Percentiles rank a stretch among this genome's conserved stretches.
Evolutionary conservation across 139 green algal species (phyloP).

Genomic region (Dunaliella sp.): DNA sequence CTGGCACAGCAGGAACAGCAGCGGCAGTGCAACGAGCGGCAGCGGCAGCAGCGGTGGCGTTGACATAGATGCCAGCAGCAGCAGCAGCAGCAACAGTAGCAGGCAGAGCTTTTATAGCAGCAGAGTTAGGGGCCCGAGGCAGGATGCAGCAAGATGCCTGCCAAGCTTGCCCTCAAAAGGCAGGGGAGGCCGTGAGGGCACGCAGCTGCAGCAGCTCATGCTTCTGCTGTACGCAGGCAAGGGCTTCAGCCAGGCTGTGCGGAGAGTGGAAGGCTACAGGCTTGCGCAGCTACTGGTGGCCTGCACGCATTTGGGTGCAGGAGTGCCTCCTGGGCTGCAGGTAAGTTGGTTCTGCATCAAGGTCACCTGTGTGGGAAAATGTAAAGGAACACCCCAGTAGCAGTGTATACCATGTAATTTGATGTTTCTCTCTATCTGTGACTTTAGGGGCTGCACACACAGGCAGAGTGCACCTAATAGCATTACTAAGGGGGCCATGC

Average conservation of each 20-base stretch:
- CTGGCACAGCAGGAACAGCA: too few species aligned
- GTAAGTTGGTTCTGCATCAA: neutral
- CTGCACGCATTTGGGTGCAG: neutral
- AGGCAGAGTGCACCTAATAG: too few species aligned
- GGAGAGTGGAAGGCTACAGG: neutral
- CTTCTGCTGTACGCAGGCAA: neutral
- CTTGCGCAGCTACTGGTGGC: neutral
- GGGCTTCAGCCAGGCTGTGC: neutral
- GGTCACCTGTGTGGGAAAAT: too few species aligned
- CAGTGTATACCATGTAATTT: too few species aligned
- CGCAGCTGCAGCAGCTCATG: neutral
- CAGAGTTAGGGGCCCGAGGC: too few species aligned
- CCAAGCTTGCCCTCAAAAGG: too few species aligned
- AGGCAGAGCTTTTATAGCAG: neutral
- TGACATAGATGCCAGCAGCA: neutral
- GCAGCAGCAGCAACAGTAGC: neutral
- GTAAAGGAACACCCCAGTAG: too few species aligned
- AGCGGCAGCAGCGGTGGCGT: neutral
- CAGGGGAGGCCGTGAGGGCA: neutral
- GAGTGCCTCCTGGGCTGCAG: neutral
- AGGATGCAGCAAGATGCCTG: too few species aligned
- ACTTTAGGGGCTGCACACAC: too few species aligned
- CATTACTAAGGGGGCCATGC: too few species aligned
- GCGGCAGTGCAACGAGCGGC: too few species aligned
- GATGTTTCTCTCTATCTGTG: too few species aligned